These are phyloP conservation scores for Euphrasia arctica DNA, from an alignment of 305 asterid genomes.

Conservation along the genomic window DNA sequence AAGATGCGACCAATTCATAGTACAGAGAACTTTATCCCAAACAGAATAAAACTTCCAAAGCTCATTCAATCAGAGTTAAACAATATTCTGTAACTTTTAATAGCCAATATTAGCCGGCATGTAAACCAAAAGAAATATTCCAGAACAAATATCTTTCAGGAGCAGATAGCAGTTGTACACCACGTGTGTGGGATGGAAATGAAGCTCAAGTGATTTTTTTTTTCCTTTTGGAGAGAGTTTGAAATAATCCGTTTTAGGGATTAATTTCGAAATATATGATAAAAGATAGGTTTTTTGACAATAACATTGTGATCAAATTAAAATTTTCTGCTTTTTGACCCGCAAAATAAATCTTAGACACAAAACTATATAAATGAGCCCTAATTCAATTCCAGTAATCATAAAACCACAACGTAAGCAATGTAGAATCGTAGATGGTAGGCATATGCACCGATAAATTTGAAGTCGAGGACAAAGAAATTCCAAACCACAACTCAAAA, in stretches of 20 bases:
- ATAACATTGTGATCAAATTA: background rate
- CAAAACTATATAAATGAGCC: conserved; percentile 21
- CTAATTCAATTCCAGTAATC: conserved; percentile 29
- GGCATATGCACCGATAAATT: conserved; percentile 24
- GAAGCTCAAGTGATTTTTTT: background rate
- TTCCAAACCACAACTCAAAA: conserved; percentile 21
- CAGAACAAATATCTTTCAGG: background rate
- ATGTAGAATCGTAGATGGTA: conserved; percentile 26
- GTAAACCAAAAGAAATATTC: background rate
- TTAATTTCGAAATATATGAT: background rate
- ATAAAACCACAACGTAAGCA: conserved; percentile 19
- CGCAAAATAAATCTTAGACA: conserved; percentile 8
- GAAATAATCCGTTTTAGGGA: no score
- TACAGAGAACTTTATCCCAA: background rate
- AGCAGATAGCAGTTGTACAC: background rate
- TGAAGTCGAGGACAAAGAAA: conserved; percentile 22
- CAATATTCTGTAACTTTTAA: background rate
- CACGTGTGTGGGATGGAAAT: background rate
- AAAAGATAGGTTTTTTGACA: background rate
- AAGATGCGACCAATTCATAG: conserved; percentile 1
- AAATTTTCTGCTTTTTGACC: background rate
- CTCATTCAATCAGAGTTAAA: background rate
- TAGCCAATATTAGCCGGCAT: background rate
- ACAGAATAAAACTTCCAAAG: background rate
- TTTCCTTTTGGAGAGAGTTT: background rate